Percentiles rank a stretch among this genome's conserved stretches.
phyloP scores from a whole-genome alignment of 2,329 filamentous ascomycete species.

The Colletotrichum sp. region DNA sequence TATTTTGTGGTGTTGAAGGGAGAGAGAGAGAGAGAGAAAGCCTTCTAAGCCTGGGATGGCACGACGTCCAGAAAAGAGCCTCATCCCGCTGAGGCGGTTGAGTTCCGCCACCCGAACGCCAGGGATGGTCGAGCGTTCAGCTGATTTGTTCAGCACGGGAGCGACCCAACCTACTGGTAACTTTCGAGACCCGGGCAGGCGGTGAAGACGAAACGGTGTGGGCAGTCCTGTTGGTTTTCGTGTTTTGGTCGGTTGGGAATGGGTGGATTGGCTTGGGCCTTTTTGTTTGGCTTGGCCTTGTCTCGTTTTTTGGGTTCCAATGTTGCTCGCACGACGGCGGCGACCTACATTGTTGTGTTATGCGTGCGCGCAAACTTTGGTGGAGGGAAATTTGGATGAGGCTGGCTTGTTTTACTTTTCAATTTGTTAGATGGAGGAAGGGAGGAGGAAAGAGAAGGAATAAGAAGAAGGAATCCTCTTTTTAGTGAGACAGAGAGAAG shows the following conservation, averaged over 20 bases:
- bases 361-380: not conserved
- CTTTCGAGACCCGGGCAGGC: not conserved
- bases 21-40: not conserved
- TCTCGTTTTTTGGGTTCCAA: not conserved
- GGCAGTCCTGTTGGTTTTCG: not conserved
- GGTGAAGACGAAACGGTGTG: not conserved
- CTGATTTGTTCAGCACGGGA: not conserved
- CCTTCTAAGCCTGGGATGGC: not conserved
- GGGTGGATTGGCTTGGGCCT: not conserved
- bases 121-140: not conserved
- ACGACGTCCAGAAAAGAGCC: not conserved
- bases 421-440: not conserved
- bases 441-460: not conserved
- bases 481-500: not conserved
- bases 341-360: not conserved
- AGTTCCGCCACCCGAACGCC: not conserved
- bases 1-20: not conserved
- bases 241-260: not conserved
- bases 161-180: conserved; percentile 2
- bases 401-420: not conserved
- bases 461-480: not conserved
- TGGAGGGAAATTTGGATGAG: not conserved
- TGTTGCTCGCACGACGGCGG: not conserved
- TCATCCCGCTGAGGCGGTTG: not conserved
- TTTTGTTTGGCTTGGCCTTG: not conserved